Conservation (phyloP, 202 grass and related monocot species). For the Schoenoplectus triqueter region DNA sequence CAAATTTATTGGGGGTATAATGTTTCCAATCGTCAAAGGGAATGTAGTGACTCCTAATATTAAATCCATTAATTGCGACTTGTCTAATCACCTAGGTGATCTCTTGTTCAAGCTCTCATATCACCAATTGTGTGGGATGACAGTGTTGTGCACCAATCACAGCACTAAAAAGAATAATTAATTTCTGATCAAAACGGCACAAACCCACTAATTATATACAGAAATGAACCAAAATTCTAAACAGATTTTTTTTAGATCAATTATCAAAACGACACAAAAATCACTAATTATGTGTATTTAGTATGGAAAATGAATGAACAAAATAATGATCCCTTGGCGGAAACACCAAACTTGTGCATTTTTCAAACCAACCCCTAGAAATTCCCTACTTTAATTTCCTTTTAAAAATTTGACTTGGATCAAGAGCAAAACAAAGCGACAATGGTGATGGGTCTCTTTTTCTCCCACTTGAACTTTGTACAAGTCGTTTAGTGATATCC, state of each 20-base stretch:
- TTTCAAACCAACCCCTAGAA: slow-evolving; percentile 35
- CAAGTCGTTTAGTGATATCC: background rate
- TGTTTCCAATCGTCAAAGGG: slow-evolving; percentile 33
- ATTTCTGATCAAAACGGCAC: background rate
- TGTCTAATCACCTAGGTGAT: slow-evolving; percentile 50
- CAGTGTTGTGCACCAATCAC: background rate
- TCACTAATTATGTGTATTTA: background rate
- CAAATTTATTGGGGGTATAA: slow-evolving; percentile 27
- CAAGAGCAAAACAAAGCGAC: slow-evolving; percentile 23
- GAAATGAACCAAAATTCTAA: background rate
- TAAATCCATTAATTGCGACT: slow-evolving; percentile 43
- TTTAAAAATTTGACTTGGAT: slow-evolving; percentile 47
- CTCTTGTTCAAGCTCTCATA: background rate
- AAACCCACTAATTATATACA: background rate
- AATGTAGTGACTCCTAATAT: slow-evolving; percentile 25
- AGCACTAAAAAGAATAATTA: background rate
- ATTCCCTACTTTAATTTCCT: background rate
- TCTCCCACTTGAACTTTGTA: slow-evolving; percentile 34
- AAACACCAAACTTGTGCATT: slow-evolving; percentile 8
- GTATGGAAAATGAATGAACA: background rate
- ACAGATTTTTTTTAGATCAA: no score
- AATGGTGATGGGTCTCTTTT: slow-evolving; percentile 34
- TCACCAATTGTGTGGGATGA: background rate
- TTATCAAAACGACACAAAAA: background rate
- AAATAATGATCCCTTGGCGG: background rate